Percentiles rank a stretch among this genome's conserved stretches.
Conservation (phyloP, 2,329 filamentous ascomycete genomes). For the Aureobasidium zeae region DNA sequence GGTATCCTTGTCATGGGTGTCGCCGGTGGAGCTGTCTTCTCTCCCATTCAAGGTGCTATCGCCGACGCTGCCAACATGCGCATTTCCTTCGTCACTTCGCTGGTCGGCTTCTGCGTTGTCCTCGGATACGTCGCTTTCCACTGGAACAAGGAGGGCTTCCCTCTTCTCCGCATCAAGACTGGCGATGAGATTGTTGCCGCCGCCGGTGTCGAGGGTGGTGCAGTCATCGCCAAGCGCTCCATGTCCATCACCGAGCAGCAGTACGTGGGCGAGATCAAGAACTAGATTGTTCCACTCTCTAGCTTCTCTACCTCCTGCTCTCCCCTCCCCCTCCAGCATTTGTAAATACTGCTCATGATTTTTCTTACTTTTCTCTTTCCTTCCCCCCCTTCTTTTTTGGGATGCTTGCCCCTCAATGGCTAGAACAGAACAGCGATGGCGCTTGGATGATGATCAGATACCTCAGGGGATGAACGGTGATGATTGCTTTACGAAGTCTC, state of each 20-base stretch:
- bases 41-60: slow-evolving; percentile 32
- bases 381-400: no score
- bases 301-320: no score
- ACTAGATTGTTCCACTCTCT: slow-evolving; percentile 6
- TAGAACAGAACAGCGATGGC: slow-evolving; percentile 16
- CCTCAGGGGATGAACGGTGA: no score
- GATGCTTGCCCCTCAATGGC: background rate
- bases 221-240: slow-evolving; percentile 19
- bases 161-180: slow-evolving; percentile 27
- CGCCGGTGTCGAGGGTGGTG: slow-evolving; percentile 28
- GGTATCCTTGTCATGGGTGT: slow-evolving; percentile 35
- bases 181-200: slow-evolving; percentile 24
- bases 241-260: slow-evolving; percentile 15
- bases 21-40: slow-evolving; percentile 29
- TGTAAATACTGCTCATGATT: slow-evolving; percentile 13
- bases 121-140: slow-evolving; percentile 28
- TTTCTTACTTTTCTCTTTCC: background rate
- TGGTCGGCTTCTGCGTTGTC: slow-evolving; percentile 36
- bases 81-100: slow-evolving; percentile 38
- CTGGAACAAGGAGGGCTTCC: slow-evolving; percentile 28
- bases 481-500: no score
- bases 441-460: no score
- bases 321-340: background rate
- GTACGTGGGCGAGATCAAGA: slow-evolving; percentile 4
- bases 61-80: slow-evolving; percentile 33